Evolutionary conservation across 176 grass and related monocot genomes (phyloP).

Genomic region (Triticum urartu): DNA sequence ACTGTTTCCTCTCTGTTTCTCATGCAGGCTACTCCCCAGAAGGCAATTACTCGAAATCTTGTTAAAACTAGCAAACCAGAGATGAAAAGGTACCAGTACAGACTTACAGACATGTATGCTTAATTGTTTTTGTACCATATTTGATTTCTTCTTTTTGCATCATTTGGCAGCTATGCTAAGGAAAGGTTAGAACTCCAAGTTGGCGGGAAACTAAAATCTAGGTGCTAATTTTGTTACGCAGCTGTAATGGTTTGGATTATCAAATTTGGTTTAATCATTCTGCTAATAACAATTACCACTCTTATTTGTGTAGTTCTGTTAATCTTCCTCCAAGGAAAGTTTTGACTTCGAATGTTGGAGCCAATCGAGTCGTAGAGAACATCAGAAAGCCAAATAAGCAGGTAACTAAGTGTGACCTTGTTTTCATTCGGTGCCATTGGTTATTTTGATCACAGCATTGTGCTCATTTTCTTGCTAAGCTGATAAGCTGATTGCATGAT

Average conservation of each 20-base stretch:
- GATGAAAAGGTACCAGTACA: conserved; percentile 51
- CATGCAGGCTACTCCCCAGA: conserved; percentile 63
- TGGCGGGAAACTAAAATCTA: conserved; percentile 50
- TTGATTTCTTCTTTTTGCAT: conserved; percentile 13
- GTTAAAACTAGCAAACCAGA: conserved; percentile 46
- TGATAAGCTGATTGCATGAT: conserved; percentile 12
- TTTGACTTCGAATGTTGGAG: conserved; percentile 33
- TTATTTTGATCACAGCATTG: not conserved
- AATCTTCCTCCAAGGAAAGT: conserved; percentile 59
- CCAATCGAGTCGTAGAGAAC: conserved; percentile 26
- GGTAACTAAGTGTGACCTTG: conserved; percentile 35
- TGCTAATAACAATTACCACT: conserved; percentile 7
- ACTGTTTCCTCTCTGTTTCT: conserved; percentile 29
- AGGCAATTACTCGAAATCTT: conserved; percentile 40
- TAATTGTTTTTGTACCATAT: conserved; percentile 22
- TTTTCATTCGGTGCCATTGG: conserved; percentile 4
- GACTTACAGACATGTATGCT: not conserved
- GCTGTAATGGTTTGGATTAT: conserved; percentile 20
- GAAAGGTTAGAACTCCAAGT: conserved; percentile 26
- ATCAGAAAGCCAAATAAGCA: conserved; percentile 43
- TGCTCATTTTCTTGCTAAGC: not conserved
- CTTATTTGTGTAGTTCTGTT: conserved; percentile 45
- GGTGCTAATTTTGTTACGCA: conserved; percentile 47
- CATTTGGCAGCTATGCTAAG: conserved; percentile 19
- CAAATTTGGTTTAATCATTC: conserved; percentile 23